Percentiles rank a stretch among this genome's conserved stretches.
phyloP scores from a whole-genome alignment of 148 eudicot genomes.

The Cornus florida region DNA sequence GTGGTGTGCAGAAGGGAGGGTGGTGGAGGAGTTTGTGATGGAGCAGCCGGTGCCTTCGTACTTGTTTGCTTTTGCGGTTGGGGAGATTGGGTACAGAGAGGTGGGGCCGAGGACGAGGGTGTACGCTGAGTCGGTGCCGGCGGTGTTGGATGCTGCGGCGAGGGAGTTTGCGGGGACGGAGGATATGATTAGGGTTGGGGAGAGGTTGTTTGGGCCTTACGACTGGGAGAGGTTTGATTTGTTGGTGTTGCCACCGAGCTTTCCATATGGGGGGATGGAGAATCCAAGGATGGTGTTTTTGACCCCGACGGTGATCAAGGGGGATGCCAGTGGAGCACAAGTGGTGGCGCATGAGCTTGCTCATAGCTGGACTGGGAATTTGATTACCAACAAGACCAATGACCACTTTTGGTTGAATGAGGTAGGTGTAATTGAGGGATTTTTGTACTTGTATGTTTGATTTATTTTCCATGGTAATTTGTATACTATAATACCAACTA shows the following conservation, averaged over 20 bases:
- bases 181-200: slow-evolving; percentile 93
- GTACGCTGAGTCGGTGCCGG: slow-evolving; percentile 67
- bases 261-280: slow-evolving; percentile 99
- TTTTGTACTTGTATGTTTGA: not conserved
- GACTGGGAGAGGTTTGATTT: slow-evolving; percentile 99
- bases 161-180: slow-evolving; percentile 89
- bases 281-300: slow-evolving; percentile 96
- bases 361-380: slow-evolving; percentile 99
- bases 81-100: slow-evolving; percentile 73
- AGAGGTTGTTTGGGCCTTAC: slow-evolving; percentile 80
- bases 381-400: slow-evolving; percentile 90
- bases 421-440: slow-evolving; percentile 35
- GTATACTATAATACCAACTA: not conserved
- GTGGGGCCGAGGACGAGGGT: slow-evolving; percentile 97
- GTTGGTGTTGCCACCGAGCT: slow-evolving; percentile 93
- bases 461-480: not conserved
- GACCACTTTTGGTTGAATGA: slow-evolving; percentile 99
- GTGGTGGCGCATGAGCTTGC: slow-evolving; percentile 99
- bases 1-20: slow-evolving; percentile 86
- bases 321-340: slow-evolving; percentile 93
- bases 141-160: slow-evolving; percentile 73
- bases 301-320: slow-evolving; percentile 94
- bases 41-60: slow-evolving; percentile 96
- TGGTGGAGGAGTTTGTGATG: slow-evolving; percentile 95
- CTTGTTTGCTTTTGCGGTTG: slow-evolving; percentile 95